Evolutionary conservation across 257 asterid species (phyloP).

Genomic region (Solanum etuberosum): DNA sequence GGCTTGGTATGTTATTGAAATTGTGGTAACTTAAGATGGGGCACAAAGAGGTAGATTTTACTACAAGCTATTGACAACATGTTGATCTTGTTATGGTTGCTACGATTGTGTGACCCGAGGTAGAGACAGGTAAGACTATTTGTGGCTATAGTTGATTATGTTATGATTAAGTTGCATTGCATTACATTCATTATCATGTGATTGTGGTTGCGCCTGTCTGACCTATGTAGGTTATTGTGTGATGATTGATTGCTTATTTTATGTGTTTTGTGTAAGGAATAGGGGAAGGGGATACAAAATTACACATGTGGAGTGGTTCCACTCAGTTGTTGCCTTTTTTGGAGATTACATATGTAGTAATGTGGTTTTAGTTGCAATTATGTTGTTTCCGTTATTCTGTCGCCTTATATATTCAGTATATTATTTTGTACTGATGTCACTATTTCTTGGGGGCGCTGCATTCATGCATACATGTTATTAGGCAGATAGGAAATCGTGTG

Average conservation of each 20-base stretch:
- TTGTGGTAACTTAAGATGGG: neutral
- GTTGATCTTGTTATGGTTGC: neutral
- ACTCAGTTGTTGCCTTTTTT: neutral
- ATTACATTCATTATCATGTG: neutral
- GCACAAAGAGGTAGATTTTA: neutral
- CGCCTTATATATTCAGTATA: neutral
- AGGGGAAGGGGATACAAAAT: neutral
- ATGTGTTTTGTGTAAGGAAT: neutral
- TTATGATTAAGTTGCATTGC: neutral
- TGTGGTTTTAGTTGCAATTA: too few relatives aligned
- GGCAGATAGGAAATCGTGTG: neutral
- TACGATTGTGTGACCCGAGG: neutral
- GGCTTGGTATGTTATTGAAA: neutral
- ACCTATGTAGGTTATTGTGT: neutral
- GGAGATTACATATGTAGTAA: too few relatives aligned
- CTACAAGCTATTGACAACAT: neutral
- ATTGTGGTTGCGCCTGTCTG: neutral
- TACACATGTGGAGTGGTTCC: neutral
- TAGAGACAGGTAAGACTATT: neutral
- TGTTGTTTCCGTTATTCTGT: too few relatives aligned
- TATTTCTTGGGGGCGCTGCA: neutral
- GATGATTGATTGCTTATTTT: neutral
- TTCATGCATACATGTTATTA: too few relatives aligned
- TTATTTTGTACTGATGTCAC: too few relatives aligned
- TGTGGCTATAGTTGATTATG: neutral